Evolutionary conservation across 306 rosid genomes (phyloP), one percentile per base, ranked within the genome.

Genomic region (Corylus heterophylla): DNA sequence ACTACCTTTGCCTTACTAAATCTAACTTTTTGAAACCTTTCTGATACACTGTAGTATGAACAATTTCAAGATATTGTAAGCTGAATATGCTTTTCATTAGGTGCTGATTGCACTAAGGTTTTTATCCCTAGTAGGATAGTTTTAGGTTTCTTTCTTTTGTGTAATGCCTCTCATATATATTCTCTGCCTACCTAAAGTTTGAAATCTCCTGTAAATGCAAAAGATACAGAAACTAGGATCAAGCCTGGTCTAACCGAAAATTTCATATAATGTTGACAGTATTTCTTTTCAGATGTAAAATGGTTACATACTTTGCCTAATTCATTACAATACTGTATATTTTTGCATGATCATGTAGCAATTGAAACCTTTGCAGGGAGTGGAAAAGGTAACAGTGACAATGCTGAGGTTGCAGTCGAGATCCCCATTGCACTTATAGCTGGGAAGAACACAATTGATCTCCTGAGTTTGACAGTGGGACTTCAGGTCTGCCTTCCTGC

Each of bases 391-490:
- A 89, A 52, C 64, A 50, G 71, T 61, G 80, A 31, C 73, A 83
- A 89, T 7, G 27, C 81, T 69, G 88, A 80, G 75, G 86, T 95
- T 69, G 62, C 85, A 4, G 69, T 76, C 74, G 96, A 90, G 42
- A 81, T 93, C 56, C 95, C 96, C 48, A 31, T 91, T 74, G 74
- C 89, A 37, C 80, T 92, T 74, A 88, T 68, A 55, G 50, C 82
- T 13, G 97, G 98, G 75, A 92, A 83, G 76, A 95, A 95, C 85
- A 85, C 82, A 52, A 85, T 92, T 72, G 97, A 91, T 89, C 93
- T 95, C 75, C 84, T 95, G 74, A 95, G 98, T 88, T 63, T 92
- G 83, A 95, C 98, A 14, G 96, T 95, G 72, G 98, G 98, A 79
- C 93, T 95, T 81, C 94, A 95, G 98, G 98, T 95, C 48, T 66